These are phyloP conservation scores for Metarhizium album DNA, from an alignment of 2,329 filamentous ascomycete genomes.

Conservation along the genomic window DNA sequence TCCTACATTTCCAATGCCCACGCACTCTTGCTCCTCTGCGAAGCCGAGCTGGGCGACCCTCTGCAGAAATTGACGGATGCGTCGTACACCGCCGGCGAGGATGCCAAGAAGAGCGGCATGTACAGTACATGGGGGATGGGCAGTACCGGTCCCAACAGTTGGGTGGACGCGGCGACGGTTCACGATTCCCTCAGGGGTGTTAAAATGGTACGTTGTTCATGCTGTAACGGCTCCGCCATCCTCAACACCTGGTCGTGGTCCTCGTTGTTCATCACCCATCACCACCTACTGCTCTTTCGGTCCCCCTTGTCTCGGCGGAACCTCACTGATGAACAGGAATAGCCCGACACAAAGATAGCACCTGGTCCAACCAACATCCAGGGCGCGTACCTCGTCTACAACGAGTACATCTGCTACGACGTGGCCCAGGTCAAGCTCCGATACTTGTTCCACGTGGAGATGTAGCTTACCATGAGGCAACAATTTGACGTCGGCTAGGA, in stretches of 20 bases:
- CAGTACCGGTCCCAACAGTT: constrained; percentile 48
- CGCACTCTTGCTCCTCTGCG: constrained; percentile 70
- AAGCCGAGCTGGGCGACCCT: constrained; percentile 64
- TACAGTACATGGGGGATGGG: constrained; percentile 65
- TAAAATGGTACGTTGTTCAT: constrained; percentile 49
- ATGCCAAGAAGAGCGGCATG: constrained; percentile 48
- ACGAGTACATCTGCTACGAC: constrained; percentile 66
- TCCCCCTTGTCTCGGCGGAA: not conserved
- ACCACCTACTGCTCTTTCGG: not conserved
- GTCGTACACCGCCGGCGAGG: constrained; percentile 52
- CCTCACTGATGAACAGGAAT: constrained; percentile 2
- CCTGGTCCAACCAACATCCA: constrained; percentile 38
- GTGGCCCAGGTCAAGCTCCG: constrained; percentile 58
- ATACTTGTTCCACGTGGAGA: constrained; percentile 56
- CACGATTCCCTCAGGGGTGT: constrained; percentile 56
- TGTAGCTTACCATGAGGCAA: constrained; percentile 17
- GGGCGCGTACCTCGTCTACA: constrained; percentile 47
- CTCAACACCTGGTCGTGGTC: too few species aligned
- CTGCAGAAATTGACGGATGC: constrained; percentile 51
- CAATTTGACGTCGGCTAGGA: too few species aligned
- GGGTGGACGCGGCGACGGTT: constrained; percentile 65
- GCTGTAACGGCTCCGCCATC: too few species aligned
- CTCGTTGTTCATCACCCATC: too few species aligned
- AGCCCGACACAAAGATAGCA: constrained; percentile 38
- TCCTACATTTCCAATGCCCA: constrained; percentile 51